A percentile compares a stretch with the other conserved stretches of the same genome.
Evolutionary conservation across 2,329 filamentous ascomycete genomes (phyloP).

Genomic region (Cryoendolithus antarcticus): DNA sequence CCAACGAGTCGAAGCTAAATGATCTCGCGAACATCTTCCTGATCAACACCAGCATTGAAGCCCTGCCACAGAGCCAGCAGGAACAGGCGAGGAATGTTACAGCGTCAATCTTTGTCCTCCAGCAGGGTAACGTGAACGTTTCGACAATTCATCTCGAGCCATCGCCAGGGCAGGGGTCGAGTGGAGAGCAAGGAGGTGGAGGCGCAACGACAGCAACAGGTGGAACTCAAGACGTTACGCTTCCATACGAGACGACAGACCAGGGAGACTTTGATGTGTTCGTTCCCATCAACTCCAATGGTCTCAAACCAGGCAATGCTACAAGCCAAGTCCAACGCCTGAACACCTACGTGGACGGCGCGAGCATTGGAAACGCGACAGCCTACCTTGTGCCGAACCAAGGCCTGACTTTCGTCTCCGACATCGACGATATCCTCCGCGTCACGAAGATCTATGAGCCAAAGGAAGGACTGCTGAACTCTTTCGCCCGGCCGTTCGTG

Average conservation of each 20-base stretch:
- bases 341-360: constrained; percentile 53
- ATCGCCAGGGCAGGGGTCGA: constrained; percentile 43
- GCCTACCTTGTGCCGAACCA: constrained; percentile 60
- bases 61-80: constrained; percentile 47
- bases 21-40: constrained; percentile 60
- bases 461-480: constrained; percentile 61
- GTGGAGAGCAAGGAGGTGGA: constrained; percentile 35
- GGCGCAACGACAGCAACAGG: constrained; percentile 42
- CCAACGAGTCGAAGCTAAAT: constrained; percentile 51
- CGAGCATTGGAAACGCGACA: constrained; percentile 58
- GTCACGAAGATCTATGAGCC: constrained; percentile 70
- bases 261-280: constrained; percentile 66
- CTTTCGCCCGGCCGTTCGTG: constrained; percentile 58
- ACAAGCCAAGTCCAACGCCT: constrained; percentile 54
- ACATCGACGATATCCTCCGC: constrained; percentile 72
- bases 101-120: constrained; percentile 60
- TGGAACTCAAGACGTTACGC: constrained; percentile 48
- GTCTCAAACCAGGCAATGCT: constrained; percentile 50
- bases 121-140: constrained; percentile 53
- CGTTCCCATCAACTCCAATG: constrained; percentile 48
- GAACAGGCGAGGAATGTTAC: constrained; percentile 63
- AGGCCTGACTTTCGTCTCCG: constrained; percentile 61
- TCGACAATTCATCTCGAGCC: constrained; percentile 48
- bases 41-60: constrained; percentile 48
- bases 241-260: constrained; percentile 53